Evolutionary conservation across 2,329 filamentous ascomycete genomes (phyloP).

Genomic region (Colletotrichum plurivorum): DNA sequence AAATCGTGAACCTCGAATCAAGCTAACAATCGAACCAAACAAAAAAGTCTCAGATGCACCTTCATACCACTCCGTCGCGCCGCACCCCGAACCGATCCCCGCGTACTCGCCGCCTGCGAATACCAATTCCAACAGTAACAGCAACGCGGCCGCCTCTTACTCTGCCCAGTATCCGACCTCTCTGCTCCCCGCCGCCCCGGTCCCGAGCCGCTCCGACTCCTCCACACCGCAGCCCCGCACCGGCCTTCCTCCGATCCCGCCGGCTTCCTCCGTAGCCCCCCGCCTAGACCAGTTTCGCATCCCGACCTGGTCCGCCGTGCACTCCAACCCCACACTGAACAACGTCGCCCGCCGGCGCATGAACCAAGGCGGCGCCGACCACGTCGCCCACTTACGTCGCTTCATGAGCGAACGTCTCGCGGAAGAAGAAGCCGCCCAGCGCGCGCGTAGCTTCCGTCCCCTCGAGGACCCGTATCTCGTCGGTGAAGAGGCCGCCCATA

Average conservation of each 20-base stretch:
- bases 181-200: conserved; percentile 35
- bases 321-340: conserved; percentile 71
- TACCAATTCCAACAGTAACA: conserved; percentile 41
- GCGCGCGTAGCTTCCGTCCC: conserved; percentile 54
- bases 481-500: conserved; percentile 73
- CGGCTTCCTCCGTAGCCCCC: conserved; percentile 48
- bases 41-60: conserved; percentile 73
- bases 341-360: conserved; percentile 75
- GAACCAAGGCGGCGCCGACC: conserved; percentile 48
- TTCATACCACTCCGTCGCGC: conserved; percentile 72
- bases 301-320: conserved; percentile 70
- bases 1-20: neutral
- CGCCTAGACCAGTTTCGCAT: conserved; percentile 68
- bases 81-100: conserved; percentile 63
- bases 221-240: conserved; percentile 47
- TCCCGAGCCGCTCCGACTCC: conserved; percentile 46
- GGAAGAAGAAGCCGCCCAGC: conserved; percentile 51
- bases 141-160: conserved; percentile 35
- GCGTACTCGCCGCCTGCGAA: conserved; percentile 61
- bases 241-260: conserved; percentile 67
- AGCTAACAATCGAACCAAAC: neutral
- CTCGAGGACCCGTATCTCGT: conserved; percentile 78
- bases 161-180: conserved; percentile 41
- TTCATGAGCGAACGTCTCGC: conserved; percentile 54
- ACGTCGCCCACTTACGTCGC: conserved; percentile 48